Percentiles rank a stretch among this genome's conserved stretches.
Conservation (phyloP, 306 rosid species). For the Vigna trinervia region DNA sequence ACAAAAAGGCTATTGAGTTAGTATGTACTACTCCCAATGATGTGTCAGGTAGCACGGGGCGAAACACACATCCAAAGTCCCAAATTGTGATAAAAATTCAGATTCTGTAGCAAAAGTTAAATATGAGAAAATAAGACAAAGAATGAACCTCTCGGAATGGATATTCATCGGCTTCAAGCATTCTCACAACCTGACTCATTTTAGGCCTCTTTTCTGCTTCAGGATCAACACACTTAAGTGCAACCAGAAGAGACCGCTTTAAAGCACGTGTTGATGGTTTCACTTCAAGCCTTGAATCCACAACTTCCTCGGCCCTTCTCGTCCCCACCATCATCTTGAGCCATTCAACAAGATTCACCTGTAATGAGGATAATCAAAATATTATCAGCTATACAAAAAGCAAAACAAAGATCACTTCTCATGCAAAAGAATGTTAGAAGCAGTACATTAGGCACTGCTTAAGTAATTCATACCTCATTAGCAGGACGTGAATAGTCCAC, state of each 20-base stretch:
- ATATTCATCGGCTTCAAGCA: slow-evolving; percentile 94
- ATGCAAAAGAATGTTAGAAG: background rate
- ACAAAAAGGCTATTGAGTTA: background rate
- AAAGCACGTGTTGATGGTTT: slow-evolving; percentile 81
- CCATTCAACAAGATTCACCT: slow-evolving; percentile 99
- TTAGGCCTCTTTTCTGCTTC: slow-evolving; percentile 89
- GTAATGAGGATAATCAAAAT: slow-evolving; percentile 42
- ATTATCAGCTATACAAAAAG: slow-evolving; percentile 21
- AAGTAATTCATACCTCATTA: slow-evolving; percentile 63
- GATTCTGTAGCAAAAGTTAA: background rate
- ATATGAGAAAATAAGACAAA: slow-evolving; percentile 19
- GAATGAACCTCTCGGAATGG: slow-evolving; percentile 90
- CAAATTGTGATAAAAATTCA: slow-evolving; percentile 10
- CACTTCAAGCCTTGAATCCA: slow-evolving; percentile 75
- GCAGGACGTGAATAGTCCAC: slow-evolving; percentile 88
- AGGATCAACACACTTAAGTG: slow-evolving; percentile 91
- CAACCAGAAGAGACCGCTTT: slow-evolving; percentile 84
- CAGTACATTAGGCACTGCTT: background rate
- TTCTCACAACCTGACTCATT: slow-evolving; percentile 93
- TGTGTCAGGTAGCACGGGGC: background rate
- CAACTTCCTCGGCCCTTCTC: slow-evolving; percentile 92
- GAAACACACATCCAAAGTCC: background rate
- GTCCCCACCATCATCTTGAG: slow-evolving; percentile 96
- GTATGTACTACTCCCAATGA: background rate
- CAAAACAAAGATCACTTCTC: background rate